Conservation (phyloP, 1,139 yeast genomes). For the Taiozyma sp. region DNA sequence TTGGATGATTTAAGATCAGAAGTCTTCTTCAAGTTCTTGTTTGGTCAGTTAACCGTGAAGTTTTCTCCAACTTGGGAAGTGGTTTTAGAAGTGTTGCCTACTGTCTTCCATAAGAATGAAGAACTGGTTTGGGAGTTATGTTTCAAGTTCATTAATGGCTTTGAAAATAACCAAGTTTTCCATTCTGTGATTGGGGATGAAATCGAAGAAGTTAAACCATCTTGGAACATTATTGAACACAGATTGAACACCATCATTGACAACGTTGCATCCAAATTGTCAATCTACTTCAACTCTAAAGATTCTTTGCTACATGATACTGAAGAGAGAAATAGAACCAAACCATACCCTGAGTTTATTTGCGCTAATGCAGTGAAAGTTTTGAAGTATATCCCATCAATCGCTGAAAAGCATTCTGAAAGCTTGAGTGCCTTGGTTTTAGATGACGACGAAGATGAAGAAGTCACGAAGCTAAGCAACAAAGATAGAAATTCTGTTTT, state of each 20-base stretch:
- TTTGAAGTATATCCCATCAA: constrained; percentile 47
- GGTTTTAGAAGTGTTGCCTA: constrained; percentile 54
- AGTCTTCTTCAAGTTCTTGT: constrained; percentile 49
- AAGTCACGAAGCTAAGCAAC: constrained; percentile 41
- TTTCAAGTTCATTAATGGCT: constrained; percentile 30
- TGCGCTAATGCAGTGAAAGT: constrained; percentile 46
- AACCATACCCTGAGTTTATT: constrained; percentile 31
- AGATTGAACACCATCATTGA: constrained; percentile 31
- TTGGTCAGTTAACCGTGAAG: constrained; percentile 69
- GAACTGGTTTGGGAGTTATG: constrained; percentile 54
- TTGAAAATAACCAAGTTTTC: neutral
- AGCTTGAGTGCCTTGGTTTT: constrained; percentile 53
- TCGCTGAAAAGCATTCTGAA: constrained; percentile 60
- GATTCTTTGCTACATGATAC: constrained; percentile 10
- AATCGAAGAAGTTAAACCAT: constrained; percentile 4
- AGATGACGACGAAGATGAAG: constrained; percentile 22
- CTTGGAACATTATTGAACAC: constrained; percentile 29
- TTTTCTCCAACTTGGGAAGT: constrained; percentile 88
- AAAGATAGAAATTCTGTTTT: constrained; percentile 59
- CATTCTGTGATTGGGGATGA: constrained; percentile 9
- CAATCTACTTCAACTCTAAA: constrained; percentile 23
- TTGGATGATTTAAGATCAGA: constrained; percentile 28
- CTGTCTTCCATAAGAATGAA: constrained; percentile 38
- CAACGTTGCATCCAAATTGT: constrained; percentile 21
- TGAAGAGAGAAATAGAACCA: constrained; percentile 9